Conservation (phyloP, 768 basidiomycete species). For the Boletus rufocinnamomeus region DNA sequence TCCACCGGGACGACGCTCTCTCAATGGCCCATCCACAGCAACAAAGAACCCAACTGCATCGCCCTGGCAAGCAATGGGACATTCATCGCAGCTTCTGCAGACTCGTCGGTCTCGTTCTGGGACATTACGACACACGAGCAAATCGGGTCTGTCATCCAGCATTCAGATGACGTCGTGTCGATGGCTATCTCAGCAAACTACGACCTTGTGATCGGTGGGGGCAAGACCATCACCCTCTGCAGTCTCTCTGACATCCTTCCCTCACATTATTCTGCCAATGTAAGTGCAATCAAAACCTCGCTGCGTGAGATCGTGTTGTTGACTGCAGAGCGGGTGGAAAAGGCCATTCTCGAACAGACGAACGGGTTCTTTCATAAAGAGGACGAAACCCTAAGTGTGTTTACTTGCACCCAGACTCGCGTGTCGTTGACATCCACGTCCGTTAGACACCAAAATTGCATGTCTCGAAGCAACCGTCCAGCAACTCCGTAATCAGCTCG, state of each 20-base stretch:
- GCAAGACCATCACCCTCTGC: background rate
- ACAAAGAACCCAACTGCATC: too few relatives aligned
- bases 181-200: constrained; percentile 2
- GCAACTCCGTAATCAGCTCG: background rate
- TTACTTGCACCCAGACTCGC: background rate
- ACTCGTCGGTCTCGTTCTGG: constrained; percentile 1
- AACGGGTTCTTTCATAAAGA: too few relatives aligned
- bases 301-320: too few relatives aligned
- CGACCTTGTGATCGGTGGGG: background rate
- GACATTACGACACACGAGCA: background rate
- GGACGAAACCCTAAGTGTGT: background rate
- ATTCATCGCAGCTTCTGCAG: background rate
- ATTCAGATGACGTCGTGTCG: too few relatives aligned
- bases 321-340: too few relatives aligned
- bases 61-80: too few relatives aligned
- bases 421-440: background rate
- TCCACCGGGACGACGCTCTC: background rate
- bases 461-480: background rate
- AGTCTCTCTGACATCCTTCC: background rate
- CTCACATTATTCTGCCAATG: too few relatives aligned
- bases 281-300: too few relatives aligned
- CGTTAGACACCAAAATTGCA: background rate
- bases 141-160: background rate
- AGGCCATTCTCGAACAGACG: too few relatives aligned
- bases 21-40: background rate